Evolutionary conservation across 371 early-diverging fungal species (phyloP).

Genomic region (Sporodiniella umbellata): DNA sequence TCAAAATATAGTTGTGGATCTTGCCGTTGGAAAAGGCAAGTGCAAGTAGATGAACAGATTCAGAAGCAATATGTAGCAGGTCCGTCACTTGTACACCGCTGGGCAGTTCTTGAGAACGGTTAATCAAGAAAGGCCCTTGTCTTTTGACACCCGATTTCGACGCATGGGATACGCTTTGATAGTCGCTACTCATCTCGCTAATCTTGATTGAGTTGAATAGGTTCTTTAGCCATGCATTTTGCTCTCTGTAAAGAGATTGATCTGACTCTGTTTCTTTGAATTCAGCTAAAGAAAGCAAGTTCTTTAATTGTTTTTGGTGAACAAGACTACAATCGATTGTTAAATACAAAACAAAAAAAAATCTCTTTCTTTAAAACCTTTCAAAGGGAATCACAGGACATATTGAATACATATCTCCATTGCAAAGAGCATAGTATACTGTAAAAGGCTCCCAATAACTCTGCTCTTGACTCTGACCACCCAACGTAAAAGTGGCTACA

Average conservation of each 20-base stretch:
- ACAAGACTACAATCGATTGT: too few relatives aligned
- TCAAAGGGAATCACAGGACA: slow-evolving; percentile 43
- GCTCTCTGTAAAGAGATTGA: slow-evolving; percentile 27
- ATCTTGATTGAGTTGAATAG: slow-evolving; percentile 22
- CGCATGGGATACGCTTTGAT: slow-evolving; percentile 9
- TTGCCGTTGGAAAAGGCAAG: slow-evolving; percentile 30
- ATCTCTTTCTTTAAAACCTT: slow-evolving; percentile 18
- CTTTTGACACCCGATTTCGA: slow-evolving; percentile 21
- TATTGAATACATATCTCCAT: slow-evolving; percentile 38
- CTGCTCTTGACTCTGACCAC: slow-evolving; percentile 24
- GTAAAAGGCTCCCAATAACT: slow-evolving; percentile 46
- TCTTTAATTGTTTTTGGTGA: slow-evolving; percentile 32
- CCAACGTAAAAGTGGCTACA: slow-evolving; percentile 35
- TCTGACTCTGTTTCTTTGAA: too few relatives aligned
- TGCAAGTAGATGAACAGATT: slow-evolving; percentile 21
- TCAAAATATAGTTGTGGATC: slow-evolving; percentile 30
- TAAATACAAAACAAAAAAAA: neutral
- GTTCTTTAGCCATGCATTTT: slow-evolving; percentile 33
- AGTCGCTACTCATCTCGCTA: slow-evolving; percentile 7
- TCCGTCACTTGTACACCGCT: slow-evolving; percentile 17
- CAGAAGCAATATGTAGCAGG: slow-evolving; percentile 21
- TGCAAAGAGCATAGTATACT: slow-evolving; percentile 39
- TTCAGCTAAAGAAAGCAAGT: slow-evolving; percentile 27
- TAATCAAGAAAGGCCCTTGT: slow-evolving; percentile 39
- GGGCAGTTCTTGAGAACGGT: neutral